These are phyloP conservation scores for Actinomortierella wolfii DNA, from an alignment of 371 early-diverging fungal genomes.

Conservation along the genomic window DNA sequence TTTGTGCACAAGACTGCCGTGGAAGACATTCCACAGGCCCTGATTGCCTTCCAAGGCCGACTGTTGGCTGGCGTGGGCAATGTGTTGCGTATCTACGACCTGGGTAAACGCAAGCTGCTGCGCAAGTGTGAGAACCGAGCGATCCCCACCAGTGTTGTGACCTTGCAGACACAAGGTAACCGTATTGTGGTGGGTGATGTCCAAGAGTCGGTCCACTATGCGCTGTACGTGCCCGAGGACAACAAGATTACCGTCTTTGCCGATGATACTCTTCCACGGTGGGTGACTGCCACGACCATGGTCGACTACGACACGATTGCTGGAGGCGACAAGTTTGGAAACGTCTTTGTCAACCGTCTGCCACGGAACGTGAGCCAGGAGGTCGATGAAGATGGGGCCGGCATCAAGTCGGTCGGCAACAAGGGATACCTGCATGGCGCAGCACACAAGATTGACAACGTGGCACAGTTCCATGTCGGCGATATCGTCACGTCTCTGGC, in stretches of 20 bases:
- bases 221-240: conserved; percentile 71
- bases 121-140: conserved; percentile 82
- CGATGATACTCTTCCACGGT: conserved; percentile 93
- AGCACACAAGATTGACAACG: conserved; percentile 75
- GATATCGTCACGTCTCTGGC: conserved; percentile 85
- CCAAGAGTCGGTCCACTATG: conserved; percentile 88
- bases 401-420: conserved; percentile 78
- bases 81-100: conserved; percentile 87
- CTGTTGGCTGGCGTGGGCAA: conserved; percentile 90
- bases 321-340: conserved; percentile 97
- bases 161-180: conserved; percentile 82
- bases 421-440: conserved; percentile 85
- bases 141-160: conserved; percentile 77
- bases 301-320: conserved; percentile 94
- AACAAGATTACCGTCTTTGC: conserved; percentile 89
- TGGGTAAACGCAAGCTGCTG: conserved; percentile 91
- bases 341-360: conserved; percentile 81
- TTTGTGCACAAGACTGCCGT: conserved; percentile 86
- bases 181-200: conserved; percentile 87
- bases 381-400: conserved; percentile 89
- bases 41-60: conserved; percentile 88
- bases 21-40: conserved; percentile 85
- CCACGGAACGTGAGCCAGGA: conserved; percentile 68
- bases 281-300: conserved; percentile 79
- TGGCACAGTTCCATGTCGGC: conserved; percentile 84